A percentile compares a stretch with the other conserved stretches of the same genome.
Conservation (phyloP, 164 flowering plant genomes). For the Chimonanthus salicifolius region DNA sequence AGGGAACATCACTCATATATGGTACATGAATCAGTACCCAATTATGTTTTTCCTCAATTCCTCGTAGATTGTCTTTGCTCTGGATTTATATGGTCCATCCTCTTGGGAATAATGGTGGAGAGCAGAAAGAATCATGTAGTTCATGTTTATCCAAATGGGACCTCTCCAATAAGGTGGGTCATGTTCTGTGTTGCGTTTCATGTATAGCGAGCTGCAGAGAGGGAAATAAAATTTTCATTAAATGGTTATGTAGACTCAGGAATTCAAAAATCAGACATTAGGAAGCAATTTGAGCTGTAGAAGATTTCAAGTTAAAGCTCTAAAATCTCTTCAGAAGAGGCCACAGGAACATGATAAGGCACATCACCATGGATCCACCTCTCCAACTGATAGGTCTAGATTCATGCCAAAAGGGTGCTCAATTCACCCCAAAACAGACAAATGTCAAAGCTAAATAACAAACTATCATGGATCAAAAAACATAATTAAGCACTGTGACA, state of each 20-base stretch:
- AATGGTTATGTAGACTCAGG: neutral
- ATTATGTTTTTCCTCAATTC: constrained; percentile 74
- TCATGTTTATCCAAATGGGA: constrained; percentile 96
- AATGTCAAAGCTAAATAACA: too few species aligned
- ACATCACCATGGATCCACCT: too few species aligned
- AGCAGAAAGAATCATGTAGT: constrained; percentile 88
- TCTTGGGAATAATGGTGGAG: constrained; percentile 72
- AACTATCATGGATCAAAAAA: too few species aligned
- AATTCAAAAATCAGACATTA: too few species aligned
- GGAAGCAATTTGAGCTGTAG: too few species aligned
- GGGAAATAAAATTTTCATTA: constrained; percentile 7
- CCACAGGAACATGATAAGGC: too few species aligned
- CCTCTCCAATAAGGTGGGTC: constrained; percentile 99
- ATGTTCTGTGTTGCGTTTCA: constrained; percentile 96
- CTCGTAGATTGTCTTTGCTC: constrained; percentile 44
- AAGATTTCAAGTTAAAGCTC: too few species aligned
- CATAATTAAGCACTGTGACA: too few species aligned
- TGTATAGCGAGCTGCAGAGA: constrained; percentile 63
- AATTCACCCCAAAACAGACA: too few species aligned
- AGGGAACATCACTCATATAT: neutral
- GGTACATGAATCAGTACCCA: constrained; percentile 37
- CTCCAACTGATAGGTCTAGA: too few species aligned
- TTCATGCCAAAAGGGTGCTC: too few species aligned
- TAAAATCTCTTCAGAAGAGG: too few species aligned
- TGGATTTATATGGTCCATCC: constrained; percentile 48